These are phyloP conservation scores for Leccinellum luteum DNA, from an alignment of 768 basidiomycete species.

Conservation along the genomic window DNA sequence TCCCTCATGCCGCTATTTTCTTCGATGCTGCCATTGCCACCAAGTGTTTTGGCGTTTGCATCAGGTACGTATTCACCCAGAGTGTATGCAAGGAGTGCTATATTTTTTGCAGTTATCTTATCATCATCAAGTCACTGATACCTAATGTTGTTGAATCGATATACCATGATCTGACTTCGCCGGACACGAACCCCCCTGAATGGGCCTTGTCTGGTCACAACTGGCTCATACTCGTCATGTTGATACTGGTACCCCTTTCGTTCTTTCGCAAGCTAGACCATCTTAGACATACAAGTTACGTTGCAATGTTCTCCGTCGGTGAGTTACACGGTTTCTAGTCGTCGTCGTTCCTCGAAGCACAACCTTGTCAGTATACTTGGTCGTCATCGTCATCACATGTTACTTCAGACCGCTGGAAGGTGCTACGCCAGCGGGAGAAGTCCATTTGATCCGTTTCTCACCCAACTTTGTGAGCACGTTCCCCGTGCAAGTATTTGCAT, in stretches of 20 bases:
- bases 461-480: slow-evolving; percentile 79
- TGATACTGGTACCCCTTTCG: slow-evolving; percentile 72
- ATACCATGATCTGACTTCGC: slow-evolving; percentile 73
- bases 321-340: slow-evolving; percentile 32
- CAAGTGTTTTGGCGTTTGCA: slow-evolving; percentile 96
- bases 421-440: slow-evolving; percentile 60
- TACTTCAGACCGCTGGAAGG: slow-evolving; percentile 74
- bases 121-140: slow-evolving; percentile 91
- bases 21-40: slow-evolving; percentile 94
- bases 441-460: slow-evolving; percentile 70
- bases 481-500: slow-evolving; percentile 92
- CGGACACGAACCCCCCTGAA: slow-evolving; percentile 60
- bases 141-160: slow-evolving; percentile 85
- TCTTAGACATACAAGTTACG: slow-evolving; percentile 85
- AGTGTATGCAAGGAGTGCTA: neutral
- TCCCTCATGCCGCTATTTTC: slow-evolving; percentile 81
- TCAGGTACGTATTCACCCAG: slow-evolving; percentile 54
- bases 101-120: slow-evolving; percentile 60
- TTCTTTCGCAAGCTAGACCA: slow-evolving; percentile 84
- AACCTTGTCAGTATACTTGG: slow-evolving; percentile 59
- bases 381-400: slow-evolving; percentile 75
- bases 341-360: neutral
- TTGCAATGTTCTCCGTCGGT: slow-evolving; percentile 90
- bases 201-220: slow-evolving; percentile 76
- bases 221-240: slow-evolving; percentile 82